A percentile compares a stretch with the other conserved stretches of the same genome.
Conservation (phyloP, 2,329 filamentous ascomycete genomes). For the Paracamarosporium sp. region DNA sequence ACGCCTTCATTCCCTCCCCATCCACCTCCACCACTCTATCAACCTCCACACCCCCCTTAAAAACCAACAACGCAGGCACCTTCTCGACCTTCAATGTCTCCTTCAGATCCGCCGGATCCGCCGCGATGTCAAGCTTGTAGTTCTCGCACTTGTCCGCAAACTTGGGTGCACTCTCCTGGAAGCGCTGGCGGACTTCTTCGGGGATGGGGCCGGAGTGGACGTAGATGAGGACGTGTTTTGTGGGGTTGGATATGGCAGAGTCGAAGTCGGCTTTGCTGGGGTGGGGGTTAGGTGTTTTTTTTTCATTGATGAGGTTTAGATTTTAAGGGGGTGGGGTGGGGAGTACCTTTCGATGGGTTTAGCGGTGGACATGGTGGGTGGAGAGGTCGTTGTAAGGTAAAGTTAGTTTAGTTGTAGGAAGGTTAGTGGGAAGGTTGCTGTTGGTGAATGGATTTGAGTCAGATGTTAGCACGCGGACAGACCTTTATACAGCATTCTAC, state of each 20-base stretch:
- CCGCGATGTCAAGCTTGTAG: not conserved
- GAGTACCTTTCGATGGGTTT: not conserved
- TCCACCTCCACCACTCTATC: not conserved
- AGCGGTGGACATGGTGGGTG: not conserved
- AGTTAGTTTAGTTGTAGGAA: no score
- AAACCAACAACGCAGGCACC: not conserved
- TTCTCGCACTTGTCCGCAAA: not conserved
- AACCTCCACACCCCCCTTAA: not conserved
- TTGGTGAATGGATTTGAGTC: no score
- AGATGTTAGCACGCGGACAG: not conserved
- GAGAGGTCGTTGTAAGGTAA: not conserved
- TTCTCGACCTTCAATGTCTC: not conserved
- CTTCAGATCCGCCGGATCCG: not conserved
- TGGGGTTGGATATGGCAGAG: not conserved
- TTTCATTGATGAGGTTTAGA: no score
- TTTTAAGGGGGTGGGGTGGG: no score
- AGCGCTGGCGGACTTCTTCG: not conserved
- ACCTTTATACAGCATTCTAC: not conserved
- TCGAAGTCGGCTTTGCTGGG: not conserved
- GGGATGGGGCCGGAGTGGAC: not conserved
- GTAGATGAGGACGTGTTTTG: not conserved
- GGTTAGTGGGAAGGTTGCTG: no score
- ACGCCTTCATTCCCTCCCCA: not conserved
- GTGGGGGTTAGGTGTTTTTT: no score
- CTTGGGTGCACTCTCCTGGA: not conserved